A percentile compares a stretch with the other conserved stretches of the same genome.
phyloP scores from a whole-genome alignment of 2,329 filamentous ascomycete species.

The Bipolaris victoriae region DNA sequence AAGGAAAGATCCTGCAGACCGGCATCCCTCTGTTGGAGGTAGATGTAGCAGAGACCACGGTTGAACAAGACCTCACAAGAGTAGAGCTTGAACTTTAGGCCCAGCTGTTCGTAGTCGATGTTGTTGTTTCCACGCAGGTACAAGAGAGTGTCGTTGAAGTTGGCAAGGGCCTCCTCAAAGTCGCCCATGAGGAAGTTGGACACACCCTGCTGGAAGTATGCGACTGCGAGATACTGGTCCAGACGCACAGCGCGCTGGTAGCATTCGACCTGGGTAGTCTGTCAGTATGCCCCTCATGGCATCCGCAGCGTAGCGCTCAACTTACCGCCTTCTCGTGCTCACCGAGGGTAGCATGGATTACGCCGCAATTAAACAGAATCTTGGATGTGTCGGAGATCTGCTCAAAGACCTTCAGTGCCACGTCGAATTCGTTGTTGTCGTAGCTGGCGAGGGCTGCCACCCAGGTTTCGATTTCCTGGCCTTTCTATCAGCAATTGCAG shows the following conservation, averaged over 20 bases:
- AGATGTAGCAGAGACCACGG: slow-evolving; percentile 95
- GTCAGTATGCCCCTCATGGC: slow-evolving; percentile 23
- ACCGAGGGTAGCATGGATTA: slow-evolving; percentile 94
- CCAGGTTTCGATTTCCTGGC: slow-evolving; percentile 98
- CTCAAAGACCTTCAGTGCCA: slow-evolving; percentile 81
- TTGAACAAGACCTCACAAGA: slow-evolving; percentile 99
- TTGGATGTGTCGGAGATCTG: slow-evolving; percentile 93
- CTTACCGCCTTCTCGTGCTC: slow-evolving; percentile 94
- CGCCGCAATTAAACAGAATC: slow-evolving; percentile 97
- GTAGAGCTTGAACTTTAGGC: slow-evolving; percentile 93
- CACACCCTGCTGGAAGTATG: slow-evolving; percentile 97
- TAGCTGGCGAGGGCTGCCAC: slow-evolving; percentile 88
- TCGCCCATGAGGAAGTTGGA: slow-evolving; percentile 97
- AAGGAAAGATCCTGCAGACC: slow-evolving; percentile 91
- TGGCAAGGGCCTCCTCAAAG: slow-evolving; percentile 94
- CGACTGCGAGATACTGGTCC: slow-evolving; percentile 94
- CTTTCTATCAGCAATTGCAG: slow-evolving; percentile 35
- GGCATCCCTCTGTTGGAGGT: slow-evolving; percentile 86
- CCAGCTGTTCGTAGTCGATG: slow-evolving; percentile 97
- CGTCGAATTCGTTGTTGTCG: slow-evolving; percentile 97
- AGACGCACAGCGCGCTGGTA: slow-evolving; percentile 90
- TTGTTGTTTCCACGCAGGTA: slow-evolving; percentile 95
- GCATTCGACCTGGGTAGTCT: slow-evolving; percentile 74
- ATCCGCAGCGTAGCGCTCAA: slow-evolving; percentile 8
- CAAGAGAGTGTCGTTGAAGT: slow-evolving; percentile 96